Conservation (phyloP, 345 rosid species). For the Brassica carinata region DNA sequence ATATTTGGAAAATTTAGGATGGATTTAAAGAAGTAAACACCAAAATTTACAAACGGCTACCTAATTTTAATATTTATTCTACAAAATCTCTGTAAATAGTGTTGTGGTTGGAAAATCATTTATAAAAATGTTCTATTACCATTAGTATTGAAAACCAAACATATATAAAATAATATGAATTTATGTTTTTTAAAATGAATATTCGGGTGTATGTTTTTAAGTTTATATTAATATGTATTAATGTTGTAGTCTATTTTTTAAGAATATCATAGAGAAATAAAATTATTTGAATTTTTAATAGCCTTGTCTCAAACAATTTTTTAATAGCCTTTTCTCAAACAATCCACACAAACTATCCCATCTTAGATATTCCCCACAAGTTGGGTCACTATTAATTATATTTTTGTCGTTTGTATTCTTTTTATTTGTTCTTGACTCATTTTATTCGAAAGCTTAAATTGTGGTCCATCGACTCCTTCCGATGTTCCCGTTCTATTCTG, state of each 20-base stretch:
- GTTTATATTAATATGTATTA: too few species aligned
- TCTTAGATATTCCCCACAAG: slow-evolving; percentile 72
- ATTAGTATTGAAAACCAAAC: background rate
- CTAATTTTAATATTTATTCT: background rate
- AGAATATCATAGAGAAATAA: too few species aligned
- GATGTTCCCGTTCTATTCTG: slow-evolving; percentile 46
- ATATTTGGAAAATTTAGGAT: background rate
- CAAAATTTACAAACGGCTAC: background rate
- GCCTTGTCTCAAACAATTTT: slow-evolving; percentile 39
- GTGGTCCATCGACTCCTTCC: slow-evolving; percentile 58
- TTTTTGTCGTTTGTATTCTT: slow-evolving; percentile 37
- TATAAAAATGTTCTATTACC: background rate
- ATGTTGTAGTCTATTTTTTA: too few species aligned
- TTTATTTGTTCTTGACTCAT: slow-evolving; percentile 46
- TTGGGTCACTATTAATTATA: slow-evolving; percentile 55
- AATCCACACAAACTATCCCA: slow-evolving; percentile 59
- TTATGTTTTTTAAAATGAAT: too few species aligned
- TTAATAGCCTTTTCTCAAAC: slow-evolving; percentile 31
- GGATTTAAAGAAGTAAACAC: background rate
- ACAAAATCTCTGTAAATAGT: background rate
- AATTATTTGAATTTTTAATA: too few species aligned
- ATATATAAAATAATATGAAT: too few species aligned
- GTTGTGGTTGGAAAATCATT: background rate
- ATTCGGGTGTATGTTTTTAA: background rate
- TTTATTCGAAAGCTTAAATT: slow-evolving; percentile 20